These are phyloP conservation scores for Gossypium trilobum DNA, from an alignment of 441 rosid species.

Conservation along the genomic window DNA sequence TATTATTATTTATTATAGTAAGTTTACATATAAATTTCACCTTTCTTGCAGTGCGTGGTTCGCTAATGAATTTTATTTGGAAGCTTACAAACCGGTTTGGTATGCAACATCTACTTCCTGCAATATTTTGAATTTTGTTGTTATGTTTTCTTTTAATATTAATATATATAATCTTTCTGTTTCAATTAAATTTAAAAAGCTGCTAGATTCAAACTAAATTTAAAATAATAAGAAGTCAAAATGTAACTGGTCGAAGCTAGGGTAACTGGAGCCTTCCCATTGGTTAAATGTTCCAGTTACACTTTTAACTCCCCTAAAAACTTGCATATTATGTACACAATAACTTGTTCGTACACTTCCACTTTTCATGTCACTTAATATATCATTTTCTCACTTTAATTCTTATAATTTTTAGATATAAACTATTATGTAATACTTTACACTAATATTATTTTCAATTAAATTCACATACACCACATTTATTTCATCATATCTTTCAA, in stretches of 20 bases:
- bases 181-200: too few relatives aligned
- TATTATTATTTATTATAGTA: not conserved
- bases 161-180: too few relatives aligned
- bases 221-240: too few relatives aligned
- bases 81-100: not conserved
- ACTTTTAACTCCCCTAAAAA: not conserved
- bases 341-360: not conserved
- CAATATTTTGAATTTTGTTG: not conserved
- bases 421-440: not conserved
- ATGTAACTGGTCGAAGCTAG: too few relatives aligned
- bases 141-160: not conserved
- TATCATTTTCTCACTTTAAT: not conserved
- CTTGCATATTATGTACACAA: not conserved
- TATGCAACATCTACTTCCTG: not conserved
- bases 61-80: not conserved
- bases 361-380: not conserved
- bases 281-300: not conserved
- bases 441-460: too few relatives aligned
- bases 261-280: not conserved
- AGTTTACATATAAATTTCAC: not conserved
- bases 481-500: not conserved
- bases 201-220: too few relatives aligned
- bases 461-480: not conserved
- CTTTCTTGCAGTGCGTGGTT: not conserved
- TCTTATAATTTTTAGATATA: too few relatives aligned